Evolutionary conservation across 1,284 basidiomycete genomes (phyloP), one percentile per base, ranked within the genome.

Genomic region (Rhodotorula sp.): DNA sequence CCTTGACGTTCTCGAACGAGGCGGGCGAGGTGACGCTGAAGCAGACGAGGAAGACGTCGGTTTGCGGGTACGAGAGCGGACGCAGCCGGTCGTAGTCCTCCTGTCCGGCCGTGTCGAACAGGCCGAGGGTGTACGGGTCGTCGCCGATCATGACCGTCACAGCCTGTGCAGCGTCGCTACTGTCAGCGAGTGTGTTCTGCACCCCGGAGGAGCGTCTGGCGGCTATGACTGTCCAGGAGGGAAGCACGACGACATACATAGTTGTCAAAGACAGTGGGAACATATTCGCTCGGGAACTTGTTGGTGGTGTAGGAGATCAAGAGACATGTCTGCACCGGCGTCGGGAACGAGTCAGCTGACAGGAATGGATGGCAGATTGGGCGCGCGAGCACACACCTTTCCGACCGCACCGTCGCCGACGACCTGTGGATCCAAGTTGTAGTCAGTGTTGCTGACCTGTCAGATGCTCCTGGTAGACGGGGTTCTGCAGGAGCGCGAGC

Each of bases 101-200:
- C 86, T 99, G 95, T 82, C 95, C 94, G 78, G 95, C 95, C 72
- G 95, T 99, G 86, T 99, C 95, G 83, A 99, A 99, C 74, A 99
- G 84, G 69, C 97, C 97, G 78, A 99, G 85, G 72, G 97, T 99
- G 85, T 98, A 98, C 65, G 95, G 95, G 83, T 98, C 95, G 81
- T 98, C 97, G 70, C 95, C 97, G 83, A 99, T 98, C 95, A 99
- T 99, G 76, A 99, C 97, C 16, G 95, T 98, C 75, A 98, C 97
- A 64, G 95, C 78, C 73, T 79, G 65, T 50, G 23, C 21, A 23
- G 38, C 23, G 28, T 47, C n/a, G 23, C 15, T 19, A 26, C 23
- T 28, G 48, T 8, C 54, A 55, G 54, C 54, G 26, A 31, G 14
- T 50, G 54, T 23, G 52, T n/a, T 54, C n/a, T n/a, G 23, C n/a